Base-by-base conservation (phyloP, 108 stramenopile genomes). In the Cyclotella cryptica region DNA sequence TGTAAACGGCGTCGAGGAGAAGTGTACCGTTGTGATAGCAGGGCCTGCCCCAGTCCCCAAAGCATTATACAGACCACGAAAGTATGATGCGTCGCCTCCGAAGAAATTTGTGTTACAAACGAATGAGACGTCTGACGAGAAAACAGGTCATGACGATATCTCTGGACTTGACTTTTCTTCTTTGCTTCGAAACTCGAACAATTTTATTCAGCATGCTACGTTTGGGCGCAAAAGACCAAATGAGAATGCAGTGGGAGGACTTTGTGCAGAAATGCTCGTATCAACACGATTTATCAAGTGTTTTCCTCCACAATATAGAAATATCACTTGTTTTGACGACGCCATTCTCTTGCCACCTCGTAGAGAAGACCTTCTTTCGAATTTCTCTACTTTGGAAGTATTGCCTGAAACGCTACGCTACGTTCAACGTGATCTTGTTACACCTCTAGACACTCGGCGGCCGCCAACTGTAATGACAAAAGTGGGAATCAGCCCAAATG, bases 301-400 rank as follows among this genome's bases (percentile, higher is more conserved):
- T 42, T 71, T 89, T 40, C 81, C 87, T 26, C 87, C 88, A 10
- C 90, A 91, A 73, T 91, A 88, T 65, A 89, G 86, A 66, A 79
- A 85, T 59, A 85, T 85, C 52, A 85, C 71, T 22, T 60, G 77
- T 28, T 88, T 69, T 69, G 76, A 89, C 53, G 80, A 85, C 41
- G 47, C 67, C 21, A 61, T 81, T 9, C 39, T 89, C 18, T 60
- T 79, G 40, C 87, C 89, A n/a, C 84, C 70, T n/a, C n/a, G n/a
- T 27, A 55, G 35, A 13, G 42, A 54, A 71, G 29, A 7, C 14
- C 5, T 19, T 19, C 70, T 7, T n/a, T 65, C 44, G 11, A 64
- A 8, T 19, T 64, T 64, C 17, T 63, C 49, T n/a, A 65, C 65
- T 10, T 39, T 66, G 41, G 73, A 41, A 40, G 65, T 74, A 3